phyloP scores from a whole-genome alignment of 148 eudicot species.

The Drosera capensis region DNA sequence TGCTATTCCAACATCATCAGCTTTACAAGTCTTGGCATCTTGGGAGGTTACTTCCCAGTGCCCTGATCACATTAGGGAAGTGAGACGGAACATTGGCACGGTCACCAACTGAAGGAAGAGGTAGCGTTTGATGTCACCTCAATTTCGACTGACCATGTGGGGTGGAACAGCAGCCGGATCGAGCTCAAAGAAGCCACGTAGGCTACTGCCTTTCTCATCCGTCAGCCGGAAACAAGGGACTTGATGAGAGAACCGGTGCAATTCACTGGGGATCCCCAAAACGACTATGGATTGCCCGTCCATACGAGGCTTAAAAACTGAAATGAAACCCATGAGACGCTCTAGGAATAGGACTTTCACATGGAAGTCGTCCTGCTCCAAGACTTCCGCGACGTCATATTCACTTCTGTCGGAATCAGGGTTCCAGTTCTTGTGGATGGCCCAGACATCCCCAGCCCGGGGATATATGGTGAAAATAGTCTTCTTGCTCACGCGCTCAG shows the following conservation, averaged over 20 bases:
- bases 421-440: constrained; percentile 46
- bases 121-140: too few relatives aligned
- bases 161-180: constrained; percentile 48
- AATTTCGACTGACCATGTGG: constrained; percentile 14
- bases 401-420: constrained; percentile 29
- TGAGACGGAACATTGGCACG: too few relatives aligned
- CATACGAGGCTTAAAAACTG: constrained; percentile 29
- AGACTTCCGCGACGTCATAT: constrained; percentile 35
- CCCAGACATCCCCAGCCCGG: constrained; percentile 35
- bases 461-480: constrained; percentile 25
- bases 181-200: constrained; percentile 45
- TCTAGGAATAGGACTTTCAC: constrained; percentile 19
- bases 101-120: too few relatives aligned
- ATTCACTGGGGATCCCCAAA: constrained; percentile 14
- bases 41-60: too few relatives aligned
- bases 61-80: too few relatives aligned
- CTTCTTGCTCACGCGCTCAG: too few relatives aligned
- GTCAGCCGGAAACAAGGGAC: constrained; percentile 43
- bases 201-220: constrained; percentile 29
- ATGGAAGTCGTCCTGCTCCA: constrained; percentile 9
- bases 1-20: too few relatives aligned
- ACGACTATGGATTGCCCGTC: constrained; percentile 9
- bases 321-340: constrained; percentile 20
- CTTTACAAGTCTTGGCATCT: too few relatives aligned
- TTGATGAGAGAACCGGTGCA: constrained; percentile 49